A percentile compares a stretch with the other conserved stretches of the same genome.
phyloP scores from a whole-genome alignment of 2,329 filamentous ascomycete genomes.

The Trichothecium roseum region DNA sequence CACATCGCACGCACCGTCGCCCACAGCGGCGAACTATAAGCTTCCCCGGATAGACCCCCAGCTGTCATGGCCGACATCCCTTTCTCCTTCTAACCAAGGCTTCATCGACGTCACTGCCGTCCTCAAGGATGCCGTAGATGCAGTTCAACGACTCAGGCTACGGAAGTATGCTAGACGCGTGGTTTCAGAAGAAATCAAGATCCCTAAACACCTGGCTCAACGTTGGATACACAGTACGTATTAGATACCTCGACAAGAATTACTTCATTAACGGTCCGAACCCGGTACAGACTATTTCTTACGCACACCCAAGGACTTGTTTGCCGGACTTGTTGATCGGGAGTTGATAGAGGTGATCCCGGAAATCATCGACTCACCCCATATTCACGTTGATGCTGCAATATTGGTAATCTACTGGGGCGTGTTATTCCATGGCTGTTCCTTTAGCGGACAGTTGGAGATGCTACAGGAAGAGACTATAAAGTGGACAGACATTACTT shows the following conservation, averaged over 20 bases:
- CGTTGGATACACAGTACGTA: slow-evolving; percentile 16
- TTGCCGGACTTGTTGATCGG: slow-evolving; percentile 13
- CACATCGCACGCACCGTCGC: too few species aligned
- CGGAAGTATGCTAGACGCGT: slow-evolving; percentile 10
- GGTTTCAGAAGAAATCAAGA: slow-evolving; percentile 13
- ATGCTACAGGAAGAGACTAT: too few species aligned
- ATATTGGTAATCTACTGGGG: slow-evolving; percentile 18
- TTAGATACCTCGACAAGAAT: too few species aligned
- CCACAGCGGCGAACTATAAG: too few species aligned
- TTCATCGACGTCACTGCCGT: slow-evolving; percentile 15
- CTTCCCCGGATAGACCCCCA: too few species aligned
- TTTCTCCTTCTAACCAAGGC: slow-evolving; percentile 5
- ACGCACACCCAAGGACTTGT: slow-evolving; percentile 16
- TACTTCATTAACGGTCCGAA: too few species aligned
- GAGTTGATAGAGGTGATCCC: slow-evolving; percentile 17
- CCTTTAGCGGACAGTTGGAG: not conserved
- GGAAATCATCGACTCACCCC: slow-evolving; percentile 15
- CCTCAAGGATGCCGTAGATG: slow-evolving; percentile 17
- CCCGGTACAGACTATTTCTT: slow-evolving; percentile 17
- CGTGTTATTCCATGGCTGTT: slow-evolving; percentile 16
- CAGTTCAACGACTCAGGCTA: slow-evolving; percentile 14
- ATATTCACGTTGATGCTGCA: slow-evolving; percentile 16
- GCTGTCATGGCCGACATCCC: slow-evolving; percentile 5
- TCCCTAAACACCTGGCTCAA: slow-evolving; percentile 16
- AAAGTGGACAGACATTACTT: slow-evolving; percentile 3